Percentiles rank a stretch among this genome's conserved stretches.
phyloP scores from a whole-genome alignment of 2,329 filamentous ascomycete genomes.

The Fusarium subtropicale region DNA sequence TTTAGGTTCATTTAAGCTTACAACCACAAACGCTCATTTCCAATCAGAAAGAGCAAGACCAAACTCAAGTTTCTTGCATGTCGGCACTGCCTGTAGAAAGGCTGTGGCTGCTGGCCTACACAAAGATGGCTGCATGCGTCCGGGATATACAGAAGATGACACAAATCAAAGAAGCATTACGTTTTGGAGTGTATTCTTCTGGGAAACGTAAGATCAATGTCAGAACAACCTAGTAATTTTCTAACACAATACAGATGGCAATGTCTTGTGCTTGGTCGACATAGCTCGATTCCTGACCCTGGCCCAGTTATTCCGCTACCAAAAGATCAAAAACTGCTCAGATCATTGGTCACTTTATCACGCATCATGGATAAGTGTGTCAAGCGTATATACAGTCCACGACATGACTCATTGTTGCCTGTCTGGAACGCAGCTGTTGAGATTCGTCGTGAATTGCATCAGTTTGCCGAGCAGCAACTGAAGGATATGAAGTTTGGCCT shows the following conservation, averaged over 20 bases:
- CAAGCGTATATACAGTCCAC: conserved; percentile 55
- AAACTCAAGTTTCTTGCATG: conserved; percentile 56
- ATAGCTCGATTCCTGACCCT: conserved; percentile 53
- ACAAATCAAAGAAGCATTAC: conserved; percentile 53
- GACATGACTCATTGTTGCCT: conserved; percentile 53
- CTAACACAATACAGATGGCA: conserved; percentile 52
- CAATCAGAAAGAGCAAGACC: conserved; percentile 58
- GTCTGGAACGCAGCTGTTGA: conserved; percentile 51
- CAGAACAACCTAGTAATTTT: neutral
- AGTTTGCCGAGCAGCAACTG: conserved; percentile 48
- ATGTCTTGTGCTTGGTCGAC: conserved; percentile 57
- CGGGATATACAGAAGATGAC: conserved; percentile 49
- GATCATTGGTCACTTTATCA: conserved; percentile 52
- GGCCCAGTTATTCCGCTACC: conserved; percentile 53
- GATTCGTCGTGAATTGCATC: conserved; percentile 47
- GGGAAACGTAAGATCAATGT: conserved; percentile 52
- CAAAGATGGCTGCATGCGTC: conserved; percentile 53
- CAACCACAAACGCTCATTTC: conserved; percentile 53
- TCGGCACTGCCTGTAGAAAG: conserved; percentile 56
- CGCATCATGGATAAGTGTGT: conserved; percentile 56
- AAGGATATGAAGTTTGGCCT: conserved; percentile 51
- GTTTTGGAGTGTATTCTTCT: conserved; percentile 55
- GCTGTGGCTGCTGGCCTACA: conserved; percentile 58
- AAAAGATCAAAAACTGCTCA: conserved; percentile 53
- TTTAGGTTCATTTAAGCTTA: conserved; percentile 11